A percentile compares a stretch with the other conserved stretches of the same genome.
These are phyloP conservation scores for Phytophthora ramorum DNA, from an alignment of 352 stramenopile genomes.

Conservation along the genomic window DNA sequence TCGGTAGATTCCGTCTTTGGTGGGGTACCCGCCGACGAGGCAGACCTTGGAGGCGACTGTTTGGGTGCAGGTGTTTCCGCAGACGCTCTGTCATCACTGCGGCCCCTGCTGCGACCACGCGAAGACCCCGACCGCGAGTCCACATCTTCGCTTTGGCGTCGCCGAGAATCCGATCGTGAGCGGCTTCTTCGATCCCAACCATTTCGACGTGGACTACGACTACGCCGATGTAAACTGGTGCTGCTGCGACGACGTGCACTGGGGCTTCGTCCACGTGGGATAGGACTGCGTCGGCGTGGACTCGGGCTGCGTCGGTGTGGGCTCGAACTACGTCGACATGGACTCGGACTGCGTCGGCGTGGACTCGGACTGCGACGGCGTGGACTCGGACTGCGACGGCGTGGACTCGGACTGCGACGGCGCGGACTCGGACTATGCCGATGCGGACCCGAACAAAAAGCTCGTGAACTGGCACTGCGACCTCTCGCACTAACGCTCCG, in stretches of 20 bases:
- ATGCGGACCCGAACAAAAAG: too few species aligned
- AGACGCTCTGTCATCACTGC: conserved; percentile 10
- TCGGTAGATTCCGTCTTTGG: conserved; percentile 9
- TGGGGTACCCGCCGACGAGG: neutral
- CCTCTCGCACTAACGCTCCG: conserved; percentile 2
- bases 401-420: conserved; percentile 6
- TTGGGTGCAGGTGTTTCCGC: conserved; percentile 2
- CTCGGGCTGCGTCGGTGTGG: conserved; percentile 6
- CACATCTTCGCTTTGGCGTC: conserved; percentile 13
- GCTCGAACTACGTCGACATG: conserved; percentile 4
- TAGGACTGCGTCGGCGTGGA: conserved; percentile 7
- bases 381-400: conserved; percentile 1
- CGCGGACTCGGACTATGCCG: neutral
- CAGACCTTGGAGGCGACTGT: neutral
- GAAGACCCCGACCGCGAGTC: conserved; percentile 29
- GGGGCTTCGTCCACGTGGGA: conserved; percentile 8
- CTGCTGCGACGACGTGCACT: conserved; percentile 23
- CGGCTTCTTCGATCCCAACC: conserved; percentile 24
- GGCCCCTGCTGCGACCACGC: conserved; percentile 23
- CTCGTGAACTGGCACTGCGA: conserved; percentile 6
- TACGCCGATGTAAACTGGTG: conserved; percentile 15
- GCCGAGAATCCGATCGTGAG: conserved; percentile 28
- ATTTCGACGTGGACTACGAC: conserved; percentile 16
- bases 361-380: conserved; percentile 2
- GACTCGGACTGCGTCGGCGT: conserved; percentile 4